Base-by-base conservation (phyloP, 2,329 filamentous ascomycete genomes). In the Colletotrichum tropicale region DNA sequence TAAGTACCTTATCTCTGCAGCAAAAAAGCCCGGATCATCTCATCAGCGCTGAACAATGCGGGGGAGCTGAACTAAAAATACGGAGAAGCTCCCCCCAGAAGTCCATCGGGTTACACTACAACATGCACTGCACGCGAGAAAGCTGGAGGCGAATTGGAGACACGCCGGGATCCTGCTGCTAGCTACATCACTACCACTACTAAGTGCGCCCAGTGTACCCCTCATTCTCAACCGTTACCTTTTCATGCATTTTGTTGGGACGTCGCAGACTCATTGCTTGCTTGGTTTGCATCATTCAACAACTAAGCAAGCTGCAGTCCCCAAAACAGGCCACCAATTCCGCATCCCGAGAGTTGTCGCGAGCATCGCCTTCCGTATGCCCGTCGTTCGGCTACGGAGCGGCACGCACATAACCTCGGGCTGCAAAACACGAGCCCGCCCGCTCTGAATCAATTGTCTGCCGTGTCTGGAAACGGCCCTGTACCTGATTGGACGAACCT, bases 211-310 rank as follows among this genome's bases (percentile, higher is more conserved):
- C 21, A 21, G 26, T 70, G 36, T 28, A 75, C 73, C 73, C 73
- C 73, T 75, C 73, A 75, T 38, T 32, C 72, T 72, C 72, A 75
- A 75, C 72, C 72, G 30, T 43, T 58, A 26, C 16, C 34, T 64
- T 55, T 55, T 48, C 62, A 34, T 75, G 72, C 73, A 75, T 75
- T 75, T 75, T 75, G 73, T 75, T 75, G 73, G 73, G 52, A 56
- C 69, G 69, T 72, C 32, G 58, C 56, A 60, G 73, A 62, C 16
- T 52, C 43, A 8, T 52, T 21, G 43, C 18, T 34, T 28, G 28
- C 34, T 43, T 28, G 61, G 34, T 38, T 58, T 30, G 21, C 61
- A 36, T 15, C 32, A 30, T 75, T 75, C 72, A 75, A 75, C 72
- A 75, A 75, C 36, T 43, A 10, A 10, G 6, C 18, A 15, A 15